phyloP scores from a whole-genome alignment of 2,329 filamentous ascomycete species.

The Elsinoe necatrix region DNA sequence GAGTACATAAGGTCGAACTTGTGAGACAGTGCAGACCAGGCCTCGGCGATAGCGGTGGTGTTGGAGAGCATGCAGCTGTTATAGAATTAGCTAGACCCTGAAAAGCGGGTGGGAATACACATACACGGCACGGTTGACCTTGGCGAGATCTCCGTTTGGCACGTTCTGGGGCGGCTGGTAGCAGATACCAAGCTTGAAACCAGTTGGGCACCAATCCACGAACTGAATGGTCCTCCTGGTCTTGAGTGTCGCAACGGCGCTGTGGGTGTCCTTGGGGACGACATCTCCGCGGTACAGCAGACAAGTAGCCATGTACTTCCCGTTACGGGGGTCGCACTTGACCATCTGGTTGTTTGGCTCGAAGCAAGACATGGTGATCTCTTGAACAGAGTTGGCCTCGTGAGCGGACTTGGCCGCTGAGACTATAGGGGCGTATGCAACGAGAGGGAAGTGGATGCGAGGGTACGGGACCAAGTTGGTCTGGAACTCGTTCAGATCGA shows the following conservation, averaged over 20 bases:
- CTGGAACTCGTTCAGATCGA: constrained; percentile 99
- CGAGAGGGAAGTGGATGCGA: constrained; percentile 97
- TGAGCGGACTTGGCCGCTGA: constrained; percentile 92
- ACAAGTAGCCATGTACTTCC: constrained; percentile 99
- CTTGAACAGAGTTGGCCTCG: constrained; percentile 95
- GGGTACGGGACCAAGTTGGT: constrained; percentile 99
- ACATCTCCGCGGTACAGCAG: constrained; percentile 97
- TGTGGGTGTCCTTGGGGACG: constrained; percentile 90
- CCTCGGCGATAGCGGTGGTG: constrained; percentile 97
- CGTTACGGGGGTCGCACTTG: constrained; percentile 95
- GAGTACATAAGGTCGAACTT: constrained; percentile 99
- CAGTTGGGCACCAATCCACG: constrained; percentile 99
- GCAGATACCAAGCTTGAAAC: constrained; percentile 99
- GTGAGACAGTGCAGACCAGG: constrained; percentile 89
- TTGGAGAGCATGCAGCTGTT: constrained; percentile 92
- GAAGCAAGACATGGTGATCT: constrained; percentile 99
- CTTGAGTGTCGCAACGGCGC: constrained; percentile 90
- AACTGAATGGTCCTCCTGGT: constrained; percentile 99
- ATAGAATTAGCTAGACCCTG: constrained; percentile 21
- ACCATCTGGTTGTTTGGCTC: constrained; percentile 99
- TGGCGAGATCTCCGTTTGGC: constrained; percentile 92
- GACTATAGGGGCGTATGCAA: constrained; percentile 90
- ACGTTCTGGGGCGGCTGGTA: constrained; percentile 96
- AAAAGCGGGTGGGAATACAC: constrained; percentile 42
- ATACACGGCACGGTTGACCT: constrained; percentile 96